These are phyloP conservation scores for Blastocystis sp. DNA, from an alignment of 352 stramenopile species.

Conservation along the genomic window DNA sequence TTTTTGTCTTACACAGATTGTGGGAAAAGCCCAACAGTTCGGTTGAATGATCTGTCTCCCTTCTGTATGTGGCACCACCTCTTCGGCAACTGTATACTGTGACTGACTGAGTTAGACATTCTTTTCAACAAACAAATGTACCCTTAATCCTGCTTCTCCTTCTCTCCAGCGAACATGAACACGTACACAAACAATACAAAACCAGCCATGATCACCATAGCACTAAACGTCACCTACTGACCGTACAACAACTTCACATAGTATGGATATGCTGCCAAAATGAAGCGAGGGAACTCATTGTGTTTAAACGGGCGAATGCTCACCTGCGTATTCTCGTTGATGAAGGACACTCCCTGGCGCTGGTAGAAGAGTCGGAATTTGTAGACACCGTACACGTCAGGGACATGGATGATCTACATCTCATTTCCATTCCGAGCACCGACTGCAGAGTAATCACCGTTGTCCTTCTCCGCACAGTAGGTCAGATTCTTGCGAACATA, in stretches of 20 bases:
- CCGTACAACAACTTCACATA: conserved; percentile 71
- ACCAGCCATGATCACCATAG: conserved; percentile 81
- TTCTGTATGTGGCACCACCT: too few relatives aligned
- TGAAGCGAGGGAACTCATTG: conserved; percentile 88
- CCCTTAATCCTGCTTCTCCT: conserved; percentile 64
- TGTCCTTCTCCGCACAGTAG: neutral
- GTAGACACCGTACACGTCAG: conserved; percentile 86
- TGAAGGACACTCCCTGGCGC: conserved; percentile 76
- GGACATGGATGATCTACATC: conserved; percentile 64
- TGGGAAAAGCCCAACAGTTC: too few relatives aligned
- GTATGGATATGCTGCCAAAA: conserved; percentile 82
- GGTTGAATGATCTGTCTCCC: too few relatives aligned
- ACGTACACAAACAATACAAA: conserved; percentile 82
- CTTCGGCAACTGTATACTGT: neutral
- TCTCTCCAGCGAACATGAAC: conserved; percentile 79
- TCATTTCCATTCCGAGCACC: neutral
- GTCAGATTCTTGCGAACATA: conserved; percentile 80
- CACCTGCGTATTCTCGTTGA: conserved; percentile 81
- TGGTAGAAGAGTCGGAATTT: conserved; percentile 85
- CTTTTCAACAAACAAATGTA: conserved; percentile 32
- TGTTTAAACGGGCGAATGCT: conserved; percentile 85
- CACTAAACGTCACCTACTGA: conserved; percentile 22
- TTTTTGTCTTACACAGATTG: too few relatives aligned
- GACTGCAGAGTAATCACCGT: conserved; percentile 56
- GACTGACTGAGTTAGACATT: neutral